Evolutionary conservation across 2,329 filamentous ascomycete species (phyloP).

Genomic region (Trichoderma lentiforme): DNA sequence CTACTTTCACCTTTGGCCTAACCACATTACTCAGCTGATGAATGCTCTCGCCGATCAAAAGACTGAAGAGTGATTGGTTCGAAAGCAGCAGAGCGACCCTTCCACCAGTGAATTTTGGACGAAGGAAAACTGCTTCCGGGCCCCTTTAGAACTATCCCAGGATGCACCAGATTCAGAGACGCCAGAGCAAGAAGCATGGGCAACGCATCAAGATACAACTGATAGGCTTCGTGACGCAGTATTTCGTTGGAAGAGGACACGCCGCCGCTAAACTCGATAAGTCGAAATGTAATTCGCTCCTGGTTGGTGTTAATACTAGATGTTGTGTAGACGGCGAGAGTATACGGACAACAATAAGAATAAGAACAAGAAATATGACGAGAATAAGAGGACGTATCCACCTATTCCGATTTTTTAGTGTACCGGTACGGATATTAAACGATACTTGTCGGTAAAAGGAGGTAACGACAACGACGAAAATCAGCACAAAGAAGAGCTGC

Average conservation of each 20-base stretch:
- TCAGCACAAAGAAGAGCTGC: constrained; percentile 37
- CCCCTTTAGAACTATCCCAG: constrained; percentile 42
- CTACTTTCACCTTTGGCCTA: background rate
- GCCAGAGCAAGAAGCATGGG: constrained; percentile 51
- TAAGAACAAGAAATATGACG: constrained; percentile 33
- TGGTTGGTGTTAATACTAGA: constrained; percentile 23
- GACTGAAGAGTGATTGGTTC: background rate
- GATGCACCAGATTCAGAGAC: constrained; percentile 43
- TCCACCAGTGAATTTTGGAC: background rate
- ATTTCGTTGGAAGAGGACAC: constrained; percentile 25
- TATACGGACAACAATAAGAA: constrained; percentile 35
- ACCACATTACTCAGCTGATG: background rate
- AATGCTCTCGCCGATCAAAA: background rate
- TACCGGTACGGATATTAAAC: constrained; percentile 13
- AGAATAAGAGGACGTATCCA: constrained; percentile 35
- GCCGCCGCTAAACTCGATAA: constrained; percentile 53
- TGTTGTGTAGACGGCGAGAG: background rate
- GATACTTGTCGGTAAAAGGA: constrained; percentile 34
- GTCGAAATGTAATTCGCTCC: constrained; percentile 58
- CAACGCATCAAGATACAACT: constrained; percentile 49
- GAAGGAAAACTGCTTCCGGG: constrained; percentile 41
- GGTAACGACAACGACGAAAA: constrained; percentile 36
- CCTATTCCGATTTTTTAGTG: constrained; percentile 22
- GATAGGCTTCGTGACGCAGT: constrained; percentile 45
- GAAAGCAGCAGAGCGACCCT: background rate